Evolutionary conservation across 805 yeast species (phyloP).

Genomic region (Teunomyces atbi): DNA sequence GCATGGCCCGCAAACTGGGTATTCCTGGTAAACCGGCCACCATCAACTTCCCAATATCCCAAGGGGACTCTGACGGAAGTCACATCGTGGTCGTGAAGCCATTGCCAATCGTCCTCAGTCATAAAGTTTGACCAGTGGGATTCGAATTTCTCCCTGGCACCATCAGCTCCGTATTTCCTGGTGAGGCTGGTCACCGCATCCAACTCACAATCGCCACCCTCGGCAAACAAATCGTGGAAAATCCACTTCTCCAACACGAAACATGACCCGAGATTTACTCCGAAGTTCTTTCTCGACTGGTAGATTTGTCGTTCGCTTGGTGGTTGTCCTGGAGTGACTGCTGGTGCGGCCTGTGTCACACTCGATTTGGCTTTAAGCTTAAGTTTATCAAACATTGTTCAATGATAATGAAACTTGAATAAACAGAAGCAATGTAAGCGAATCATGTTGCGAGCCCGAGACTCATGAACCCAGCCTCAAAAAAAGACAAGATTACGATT

Average conservation of each 20-base stretch:
- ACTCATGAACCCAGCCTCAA: not conserved
- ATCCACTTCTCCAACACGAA: conserved; percentile 84
- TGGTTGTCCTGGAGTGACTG: conserved; percentile 29
- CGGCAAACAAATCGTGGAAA: conserved; percentile 57
- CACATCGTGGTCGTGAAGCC: conserved; percentile 66
- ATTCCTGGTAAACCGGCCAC: conserved; percentile 54
- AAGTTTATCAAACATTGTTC: conserved; percentile 30
- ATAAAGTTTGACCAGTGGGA: conserved; percentile 66
- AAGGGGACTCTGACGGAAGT: conserved; percentile 82
- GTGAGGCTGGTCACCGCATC: conserved; percentile 61
- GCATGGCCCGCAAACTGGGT: conserved; percentile 59
- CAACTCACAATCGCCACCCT: conserved; percentile 63
- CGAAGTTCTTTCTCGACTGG: conserved; percentile 64
- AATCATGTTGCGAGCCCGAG: not conserved
- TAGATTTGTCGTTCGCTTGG: conserved; percentile 50
- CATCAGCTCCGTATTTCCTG: conserved; percentile 49
- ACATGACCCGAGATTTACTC: conserved; percentile 81
- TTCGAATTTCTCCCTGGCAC: conserved; percentile 53
- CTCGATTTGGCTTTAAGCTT: conserved; percentile 30
- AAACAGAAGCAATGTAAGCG: not conserved
- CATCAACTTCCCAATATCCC: conserved; percentile 86
- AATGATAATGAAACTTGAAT: not conserved
- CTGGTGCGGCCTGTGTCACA: conserved; percentile 26
- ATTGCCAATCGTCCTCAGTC: conserved; percentile 73
- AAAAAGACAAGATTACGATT: not conserved